These are phyloP conservation scores for Solanum etuberosum DNA, from an alignment of 257 asterid genomes.

Conservation along the genomic window DNA sequence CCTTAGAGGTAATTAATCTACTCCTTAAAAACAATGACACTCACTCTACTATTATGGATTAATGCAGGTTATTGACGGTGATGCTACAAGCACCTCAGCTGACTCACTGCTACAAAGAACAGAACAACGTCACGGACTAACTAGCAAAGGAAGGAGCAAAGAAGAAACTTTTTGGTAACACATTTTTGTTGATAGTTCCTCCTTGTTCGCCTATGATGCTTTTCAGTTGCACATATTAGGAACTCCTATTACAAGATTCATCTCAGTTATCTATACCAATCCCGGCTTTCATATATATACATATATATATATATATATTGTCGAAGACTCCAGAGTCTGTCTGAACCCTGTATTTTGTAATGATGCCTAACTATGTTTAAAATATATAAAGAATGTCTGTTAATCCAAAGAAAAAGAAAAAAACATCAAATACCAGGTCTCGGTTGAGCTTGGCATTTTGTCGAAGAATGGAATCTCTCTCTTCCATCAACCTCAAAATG, in stretches of 20 bases:
- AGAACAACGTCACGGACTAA: not conserved
- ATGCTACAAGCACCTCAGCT: not conserved
- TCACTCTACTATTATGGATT: not conserved
- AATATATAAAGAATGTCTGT: not conserved
- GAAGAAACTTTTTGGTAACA: not conserved
- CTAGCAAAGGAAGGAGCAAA: not conserved
- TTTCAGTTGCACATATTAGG: not conserved
- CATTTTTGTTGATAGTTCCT: not conserved
- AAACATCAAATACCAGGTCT: constrained; percentile 5
- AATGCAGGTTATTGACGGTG: not conserved
- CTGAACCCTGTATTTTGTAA: not conserved
- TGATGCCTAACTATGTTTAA: not conserved
- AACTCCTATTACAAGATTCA: not conserved
- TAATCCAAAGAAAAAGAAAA: not conserved
- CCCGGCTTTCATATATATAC: not conserved
- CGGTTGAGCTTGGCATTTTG: constrained; percentile 5
- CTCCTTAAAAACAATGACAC: not conserved
- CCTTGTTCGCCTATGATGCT: not conserved
- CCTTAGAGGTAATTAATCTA: not conserved
- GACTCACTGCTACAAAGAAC: not conserved
- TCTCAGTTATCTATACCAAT: not conserved
- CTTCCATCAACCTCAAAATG: constrained; percentile 5
- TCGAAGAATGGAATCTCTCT: constrained; percentile 2
- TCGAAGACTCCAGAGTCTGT: not conserved
- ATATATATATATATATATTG: not conserved